phyloP scores from a whole-genome alignment of 208 protist genomes.

The Novymonas esmeraldas region DNA sequence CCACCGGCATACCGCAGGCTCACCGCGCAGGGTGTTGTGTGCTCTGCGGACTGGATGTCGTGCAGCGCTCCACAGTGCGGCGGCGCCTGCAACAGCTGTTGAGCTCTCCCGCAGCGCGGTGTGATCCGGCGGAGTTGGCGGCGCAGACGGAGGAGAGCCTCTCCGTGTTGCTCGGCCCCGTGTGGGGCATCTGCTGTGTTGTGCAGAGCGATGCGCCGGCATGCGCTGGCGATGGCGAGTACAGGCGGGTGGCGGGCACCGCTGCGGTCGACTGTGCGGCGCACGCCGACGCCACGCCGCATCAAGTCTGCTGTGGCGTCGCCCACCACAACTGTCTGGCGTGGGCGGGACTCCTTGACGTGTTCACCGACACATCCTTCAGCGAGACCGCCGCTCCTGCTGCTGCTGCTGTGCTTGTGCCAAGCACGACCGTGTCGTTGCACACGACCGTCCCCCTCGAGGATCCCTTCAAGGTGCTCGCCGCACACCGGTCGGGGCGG shows the following conservation, averaged over 20 bases:
- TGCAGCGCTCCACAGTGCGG: constrained; percentile 43
- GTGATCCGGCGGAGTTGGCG: constrained; percentile 44
- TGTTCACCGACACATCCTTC: constrained; percentile 21
- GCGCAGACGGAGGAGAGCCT: constrained; percentile 57
- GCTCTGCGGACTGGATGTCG: constrained; percentile 71
- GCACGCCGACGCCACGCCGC: background rate
- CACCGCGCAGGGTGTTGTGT: constrained; percentile 46
- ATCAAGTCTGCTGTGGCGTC: constrained; percentile 1
- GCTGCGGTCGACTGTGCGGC: background rate
- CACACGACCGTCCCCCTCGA: constrained; percentile 22
- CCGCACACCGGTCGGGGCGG: constrained; percentile 21
- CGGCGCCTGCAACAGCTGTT: constrained; percentile 53
- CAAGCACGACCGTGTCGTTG: constrained; percentile 15
- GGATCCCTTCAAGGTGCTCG: constrained; percentile 11
- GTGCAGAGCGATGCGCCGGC: background rate
- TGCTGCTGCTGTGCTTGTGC: background rate
- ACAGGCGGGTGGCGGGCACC: background rate
- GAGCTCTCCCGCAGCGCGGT: constrained; percentile 35
- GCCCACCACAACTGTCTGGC: constrained; percentile 83
- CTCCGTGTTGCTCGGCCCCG: constrained; percentile 52
- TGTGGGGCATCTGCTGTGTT: constrained; percentile 53
- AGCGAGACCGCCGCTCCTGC: background rate
- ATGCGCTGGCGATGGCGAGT: background rate
- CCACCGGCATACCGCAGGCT: background rate
- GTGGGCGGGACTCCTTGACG: constrained; percentile 59